A percentile compares a stretch with the other conserved stretches of the same genome.
phyloP scores from a whole-genome alignment of 1,284 basidiomycete species.

The Naganishia albida region DNA sequence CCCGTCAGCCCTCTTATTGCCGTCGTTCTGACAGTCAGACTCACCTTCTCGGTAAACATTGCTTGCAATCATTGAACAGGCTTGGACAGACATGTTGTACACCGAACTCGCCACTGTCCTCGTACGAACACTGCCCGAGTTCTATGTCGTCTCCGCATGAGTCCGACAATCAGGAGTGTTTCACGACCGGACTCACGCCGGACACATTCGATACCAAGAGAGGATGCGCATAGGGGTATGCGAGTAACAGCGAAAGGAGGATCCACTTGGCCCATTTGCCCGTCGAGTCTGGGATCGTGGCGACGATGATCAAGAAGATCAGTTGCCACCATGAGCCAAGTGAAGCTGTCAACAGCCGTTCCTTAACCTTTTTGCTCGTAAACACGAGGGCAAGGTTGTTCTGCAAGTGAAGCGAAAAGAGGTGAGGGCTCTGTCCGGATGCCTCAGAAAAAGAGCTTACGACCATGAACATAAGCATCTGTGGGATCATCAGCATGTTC shows the following conservation, averaged over 20 bases:
- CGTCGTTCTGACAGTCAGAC: not conserved
- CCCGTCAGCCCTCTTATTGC: not conserved
- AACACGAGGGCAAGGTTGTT: conserved; percentile 43
- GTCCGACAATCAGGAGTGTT: not conserved
- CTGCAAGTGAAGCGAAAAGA: not conserved
- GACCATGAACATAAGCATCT: conserved; percentile 44
- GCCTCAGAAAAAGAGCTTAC: conserved; percentile 21
- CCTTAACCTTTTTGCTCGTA: conserved; percentile 39
- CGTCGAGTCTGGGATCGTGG: conserved; percentile 36
- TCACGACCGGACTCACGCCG: conserved; percentile 13
- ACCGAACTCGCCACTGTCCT: conserved; percentile 44
- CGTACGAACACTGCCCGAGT: conserved; percentile 46
- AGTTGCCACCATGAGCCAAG: conserved; percentile 41
- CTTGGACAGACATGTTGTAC: conserved; percentile 49
- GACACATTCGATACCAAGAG: conserved; percentile 41
- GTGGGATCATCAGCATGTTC: conserved; percentile 51
- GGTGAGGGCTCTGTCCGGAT: not conserved
- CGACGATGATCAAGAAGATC: conserved; percentile 40
- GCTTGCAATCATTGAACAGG: conserved; percentile 39
- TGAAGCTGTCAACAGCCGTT: conserved; percentile 37
- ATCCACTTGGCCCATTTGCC: conserved; percentile 36
- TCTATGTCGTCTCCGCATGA: conserved; percentile 19
- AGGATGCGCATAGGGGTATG: conserved; percentile 39
- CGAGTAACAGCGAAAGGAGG: conserved; percentile 35
- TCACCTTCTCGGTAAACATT: conserved; percentile 45